Evolutionary conservation across 2,329 filamentous ascomycete genomes (phyloP).

Genomic region (Sclerotinia subarctica): DNA sequence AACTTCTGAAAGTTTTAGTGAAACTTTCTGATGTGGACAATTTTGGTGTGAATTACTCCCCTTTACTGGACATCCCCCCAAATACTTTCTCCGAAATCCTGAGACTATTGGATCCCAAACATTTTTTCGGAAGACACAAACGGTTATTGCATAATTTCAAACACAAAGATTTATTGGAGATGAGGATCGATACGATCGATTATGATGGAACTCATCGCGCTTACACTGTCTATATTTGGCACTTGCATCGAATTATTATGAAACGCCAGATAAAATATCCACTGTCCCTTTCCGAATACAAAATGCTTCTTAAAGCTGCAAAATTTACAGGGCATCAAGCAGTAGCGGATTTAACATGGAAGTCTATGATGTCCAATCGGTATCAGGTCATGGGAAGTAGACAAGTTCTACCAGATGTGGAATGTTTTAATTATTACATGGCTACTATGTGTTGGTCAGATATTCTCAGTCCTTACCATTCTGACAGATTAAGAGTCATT

Average conservation of each 20-base stretch:
- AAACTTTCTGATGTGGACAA: constrained; percentile 26
- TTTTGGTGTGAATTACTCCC: constrained; percentile 20
- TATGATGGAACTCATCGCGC: constrained; percentile 28
- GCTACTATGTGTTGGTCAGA: constrained; percentile 48
- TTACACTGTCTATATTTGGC: constrained; percentile 28
- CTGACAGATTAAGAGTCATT: constrained; percentile 37
- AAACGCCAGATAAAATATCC: constrained; percentile 40
- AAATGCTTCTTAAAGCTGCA: constrained; percentile 51
- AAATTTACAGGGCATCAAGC: constrained; percentile 45
- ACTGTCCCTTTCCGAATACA: constrained; percentile 49
- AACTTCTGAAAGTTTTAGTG: constrained; percentile 11
- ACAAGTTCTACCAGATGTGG: constrained; percentile 43
- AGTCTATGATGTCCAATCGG: constrained; percentile 40
- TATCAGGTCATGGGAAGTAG: neutral
- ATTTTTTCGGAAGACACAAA: constrained; percentile 48
- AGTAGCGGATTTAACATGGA: constrained; percentile 48
- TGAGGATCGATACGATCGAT: constrained; percentile 20
- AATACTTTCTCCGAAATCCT: constrained; percentile 63
- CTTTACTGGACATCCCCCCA: constrained; percentile 39
- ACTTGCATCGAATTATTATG: constrained; percentile 37
- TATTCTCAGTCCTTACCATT: constrained; percentile 41
- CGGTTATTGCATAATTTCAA: constrained; percentile 50
- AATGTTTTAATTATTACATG: constrained; percentile 56
- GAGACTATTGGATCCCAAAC: constrained; percentile 56
- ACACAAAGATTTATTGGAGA: constrained; percentile 41